Percentiles rank a stretch among this genome's conserved stretches.
These are phyloP conservation scores for Fusarium succisae DNA, from an alignment of 2,329 filamentous ascomycete genomes.

Conservation along the genomic window DNA sequence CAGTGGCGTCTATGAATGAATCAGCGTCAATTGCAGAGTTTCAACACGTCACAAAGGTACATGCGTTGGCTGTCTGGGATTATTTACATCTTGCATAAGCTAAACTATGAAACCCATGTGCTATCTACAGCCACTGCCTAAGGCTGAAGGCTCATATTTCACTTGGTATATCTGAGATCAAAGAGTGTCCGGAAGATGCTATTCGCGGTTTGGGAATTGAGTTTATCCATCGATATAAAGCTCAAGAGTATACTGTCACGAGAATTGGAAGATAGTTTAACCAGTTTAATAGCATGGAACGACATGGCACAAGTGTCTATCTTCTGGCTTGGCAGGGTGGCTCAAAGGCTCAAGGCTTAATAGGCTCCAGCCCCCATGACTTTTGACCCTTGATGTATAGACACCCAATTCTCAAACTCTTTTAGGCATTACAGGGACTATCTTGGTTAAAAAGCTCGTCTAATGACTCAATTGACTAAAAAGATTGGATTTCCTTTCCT, in stretches of 20 bases:
- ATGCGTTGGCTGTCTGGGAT: slow-evolving; percentile 4
- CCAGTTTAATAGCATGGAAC: neutral
- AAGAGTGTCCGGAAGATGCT: neutral
- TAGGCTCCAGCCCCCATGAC: too few species aligned
- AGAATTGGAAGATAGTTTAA: fast-evolving
- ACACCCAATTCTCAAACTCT: neutral
- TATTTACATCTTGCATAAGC: neutral
- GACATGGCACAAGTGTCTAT: neutral
- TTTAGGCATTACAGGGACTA: too few species aligned
- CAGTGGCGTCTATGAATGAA: neutral
- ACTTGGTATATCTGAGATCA: neutral
- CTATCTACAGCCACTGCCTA: fast-evolving
- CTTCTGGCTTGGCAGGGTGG: neutral
- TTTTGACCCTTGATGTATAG: too few species aligned
- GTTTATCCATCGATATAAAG: neutral
- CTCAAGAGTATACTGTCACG: neutral
- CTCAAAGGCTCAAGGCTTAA: neutral
- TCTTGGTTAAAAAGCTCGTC: neutral
- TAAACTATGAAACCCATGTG: neutral
- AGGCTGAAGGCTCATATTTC: too few species aligned
- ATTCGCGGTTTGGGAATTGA: neutral
- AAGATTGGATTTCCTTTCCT: neutral
- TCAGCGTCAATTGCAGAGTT: neutral
- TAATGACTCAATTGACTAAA: neutral
- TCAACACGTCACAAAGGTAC: neutral